Evolutionary conservation across 768 basidiomycete species (phyloP), one percentile per base, ranked within the genome.

Genomic region (Suillus paluster): DNA sequence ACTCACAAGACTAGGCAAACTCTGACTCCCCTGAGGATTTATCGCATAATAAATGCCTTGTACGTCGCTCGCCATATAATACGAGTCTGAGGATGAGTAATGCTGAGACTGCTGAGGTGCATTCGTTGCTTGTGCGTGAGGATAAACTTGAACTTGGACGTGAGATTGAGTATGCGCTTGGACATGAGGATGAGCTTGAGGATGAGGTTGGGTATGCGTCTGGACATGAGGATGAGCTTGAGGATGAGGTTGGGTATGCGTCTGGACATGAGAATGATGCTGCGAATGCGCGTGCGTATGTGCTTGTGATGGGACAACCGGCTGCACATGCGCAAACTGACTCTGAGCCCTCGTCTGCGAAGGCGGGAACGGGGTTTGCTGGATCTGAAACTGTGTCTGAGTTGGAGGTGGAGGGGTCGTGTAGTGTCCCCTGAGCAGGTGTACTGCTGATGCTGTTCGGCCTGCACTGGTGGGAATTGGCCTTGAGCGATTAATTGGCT

Each of bases 1-100:
- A 73, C 72, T 64, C 33, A 73, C 72, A 2, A 73, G 63, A 0
- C 71, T 70, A n/a, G 73, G 64, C n/a, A 66, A 15, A 17, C 66
- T 68, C 44, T 44, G 68, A 48, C 50, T 62, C 12, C 60, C 59
- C n/a, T 59, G 73, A 14, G 38, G 17, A 39, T 39, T 55, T 21
- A 48, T 33, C 33, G 61, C 49, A 53, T 66, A 66, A 46, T 65
- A 68, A 23, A 62, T 41, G 19, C 46, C n/a, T 19, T 21, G 42
- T 4, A 9, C 42, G 11, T 54, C 44, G 11, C 19, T 9, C 25
- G 30, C 14, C 2, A 58, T 11, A n/a, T 58, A 58, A 56, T 54
- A 58, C 3, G 34, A 2, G 19, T 55, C 54, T 1, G 54, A 19
- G 5, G 23, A 23, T 10, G 54, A 4, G 38, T 55, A 55, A 17